phyloP scores from a whole-genome alignment of 2,329 filamentous ascomycete genomes.

The Fusarium sp. region DNA sequence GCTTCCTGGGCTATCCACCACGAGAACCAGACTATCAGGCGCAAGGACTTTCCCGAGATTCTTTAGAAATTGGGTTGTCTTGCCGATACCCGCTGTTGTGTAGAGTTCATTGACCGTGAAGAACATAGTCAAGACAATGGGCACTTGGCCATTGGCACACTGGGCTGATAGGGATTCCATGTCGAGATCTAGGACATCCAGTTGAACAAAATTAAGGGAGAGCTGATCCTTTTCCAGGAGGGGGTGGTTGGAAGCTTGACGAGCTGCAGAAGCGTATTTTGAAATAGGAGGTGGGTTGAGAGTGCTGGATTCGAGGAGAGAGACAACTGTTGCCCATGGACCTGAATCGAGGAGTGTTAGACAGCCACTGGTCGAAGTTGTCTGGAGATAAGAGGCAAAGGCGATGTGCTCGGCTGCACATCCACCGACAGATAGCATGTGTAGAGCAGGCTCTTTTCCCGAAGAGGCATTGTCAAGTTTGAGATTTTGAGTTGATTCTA shows the following conservation, averaged over 20 bases:
- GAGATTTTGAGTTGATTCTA: constrained; percentile 11
- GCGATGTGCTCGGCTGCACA: constrained; percentile 73
- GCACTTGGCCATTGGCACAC: constrained; percentile 49
- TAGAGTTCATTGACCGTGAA: constrained; percentile 98
- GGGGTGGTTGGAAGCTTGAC: constrained; percentile 60
- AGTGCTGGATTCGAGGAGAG: constrained; percentile 69
- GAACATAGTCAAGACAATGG: constrained; percentile 80
- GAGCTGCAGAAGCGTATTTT: constrained; percentile 65
- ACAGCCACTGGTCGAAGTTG: constrained; percentile 47
- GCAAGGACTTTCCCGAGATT: constrained; percentile 71
- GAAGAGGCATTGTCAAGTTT: constrained; percentile 16
- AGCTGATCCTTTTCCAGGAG: constrained; percentile 60
- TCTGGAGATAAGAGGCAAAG: constrained; percentile 61
- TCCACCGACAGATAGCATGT: constrained; percentile 66
- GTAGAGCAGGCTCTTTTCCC: constrained; percentile 46
- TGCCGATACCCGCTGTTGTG: constrained; percentile 76
- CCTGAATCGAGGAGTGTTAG: constrained; percentile 85
- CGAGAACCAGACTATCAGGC: constrained; percentile 77
- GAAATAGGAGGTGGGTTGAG: constrained; percentile 65
- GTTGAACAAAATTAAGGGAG: constrained; percentile 58
- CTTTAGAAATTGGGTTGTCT: constrained; percentile 82
- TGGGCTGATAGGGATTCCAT: constrained; percentile 52
- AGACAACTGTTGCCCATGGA: constrained; percentile 77
- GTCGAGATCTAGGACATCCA: constrained; percentile 63
- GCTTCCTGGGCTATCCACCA: constrained; percentile 93